Base-by-base conservation (phyloP, 176 grass and related monocot species). In the Pontederia crassipes region DNA sequence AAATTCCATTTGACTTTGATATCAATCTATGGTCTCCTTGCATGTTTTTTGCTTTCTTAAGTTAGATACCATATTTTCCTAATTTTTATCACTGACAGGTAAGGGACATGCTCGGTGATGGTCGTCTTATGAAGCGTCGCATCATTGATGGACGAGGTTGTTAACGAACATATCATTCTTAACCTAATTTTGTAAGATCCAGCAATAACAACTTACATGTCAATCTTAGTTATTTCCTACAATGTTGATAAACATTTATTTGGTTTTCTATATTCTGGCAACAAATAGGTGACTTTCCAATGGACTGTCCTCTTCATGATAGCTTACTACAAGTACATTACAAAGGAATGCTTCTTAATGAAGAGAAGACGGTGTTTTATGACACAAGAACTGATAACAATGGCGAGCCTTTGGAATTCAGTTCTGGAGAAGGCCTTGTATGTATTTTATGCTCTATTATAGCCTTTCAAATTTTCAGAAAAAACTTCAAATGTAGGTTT, bases 251-350 rank as follows among this genome's bases (percentile, higher is more conserved):
- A 15, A 50, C 3, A 12, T 17, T 46, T 12, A 46, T 3, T 8
- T 10, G 49, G 18, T 49, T 24, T 24, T 8, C 13, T 45, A 49
- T 18, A 45, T 56, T 40, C 20, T 57, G 49, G 14, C 55, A 69
- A 70, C 57, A 49, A 70, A 76, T 57, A 97, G 92, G 92, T 77
- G 92, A 97, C 67, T 97, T 97, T 83, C 92, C 92, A 45, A 97
- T 97, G 87, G 92, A 97, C 56, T 97, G 92, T 51, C 92, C 92
- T 72, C 92, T 97, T 84, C 92, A 97, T 53, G 92, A 97, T 74
- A 97, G 92, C 76, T 88, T 91, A 52, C 78, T 97, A 84, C 85
- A 48, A 55, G 92, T 97, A 54, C 92, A 97, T 78, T 97, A 97
- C 64, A 97, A 85, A 54, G 92, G 87, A 50, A 91, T 80, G 54